Percentiles rank a stretch among this genome's conserved stretches.
phyloP scores from a whole-genome alignment of 2,329 filamentous ascomycete genomes.

The Penicillium sp. region DNA sequence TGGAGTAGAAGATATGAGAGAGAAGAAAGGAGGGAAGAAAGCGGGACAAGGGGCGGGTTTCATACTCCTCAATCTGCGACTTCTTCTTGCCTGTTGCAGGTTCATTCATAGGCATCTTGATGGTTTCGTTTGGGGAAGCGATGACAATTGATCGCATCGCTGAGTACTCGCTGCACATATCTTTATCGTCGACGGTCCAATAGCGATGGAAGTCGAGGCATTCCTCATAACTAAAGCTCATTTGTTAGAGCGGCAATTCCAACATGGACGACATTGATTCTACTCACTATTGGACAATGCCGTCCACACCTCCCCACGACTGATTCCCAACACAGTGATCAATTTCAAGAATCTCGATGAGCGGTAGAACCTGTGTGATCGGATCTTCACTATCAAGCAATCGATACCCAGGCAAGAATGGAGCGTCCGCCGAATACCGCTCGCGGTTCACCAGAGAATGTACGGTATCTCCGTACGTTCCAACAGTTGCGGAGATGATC shows the following conservation, averaged over 20 bases:
- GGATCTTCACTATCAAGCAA: slow-evolving; percentile 47
- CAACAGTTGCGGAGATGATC: slow-evolving; percentile 69
- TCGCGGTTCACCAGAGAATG: slow-evolving; percentile 76
- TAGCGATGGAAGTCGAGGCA: slow-evolving; percentile 89
- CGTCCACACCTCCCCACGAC: slow-evolving; percentile 77
- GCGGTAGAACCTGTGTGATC: slow-evolving; percentile 51
- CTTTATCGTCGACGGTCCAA: slow-evolving; percentile 87
- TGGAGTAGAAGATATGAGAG: not conserved
- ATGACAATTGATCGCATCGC: slow-evolving; percentile 84
- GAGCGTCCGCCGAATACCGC: slow-evolving; percentile 57
- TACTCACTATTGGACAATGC: slow-evolving; percentile 52
- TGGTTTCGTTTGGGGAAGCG: slow-evolving; percentile 72
- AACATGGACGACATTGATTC: slow-evolving; percentile 17
- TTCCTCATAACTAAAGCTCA: slow-evolving; percentile 65
- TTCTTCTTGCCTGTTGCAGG: slow-evolving; percentile 80
- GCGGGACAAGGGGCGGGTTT: no score
- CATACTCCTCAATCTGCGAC: slow-evolving; percentile 83
- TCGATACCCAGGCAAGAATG: slow-evolving; percentile 76
- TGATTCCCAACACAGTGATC: slow-evolving; percentile 97
- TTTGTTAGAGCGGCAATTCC: not conserved
- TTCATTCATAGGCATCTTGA: slow-evolving; percentile 98
- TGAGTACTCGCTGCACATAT: slow-evolving; percentile 86
- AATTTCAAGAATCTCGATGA: slow-evolving; percentile 68
- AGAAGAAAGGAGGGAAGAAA: not conserved
- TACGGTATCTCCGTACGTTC: slow-evolving; percentile 85